These are phyloP conservation scores for Piromyces sp. DNA, from an alignment of 192 early-diverging fungal species.

Conservation along the genomic window DNA sequence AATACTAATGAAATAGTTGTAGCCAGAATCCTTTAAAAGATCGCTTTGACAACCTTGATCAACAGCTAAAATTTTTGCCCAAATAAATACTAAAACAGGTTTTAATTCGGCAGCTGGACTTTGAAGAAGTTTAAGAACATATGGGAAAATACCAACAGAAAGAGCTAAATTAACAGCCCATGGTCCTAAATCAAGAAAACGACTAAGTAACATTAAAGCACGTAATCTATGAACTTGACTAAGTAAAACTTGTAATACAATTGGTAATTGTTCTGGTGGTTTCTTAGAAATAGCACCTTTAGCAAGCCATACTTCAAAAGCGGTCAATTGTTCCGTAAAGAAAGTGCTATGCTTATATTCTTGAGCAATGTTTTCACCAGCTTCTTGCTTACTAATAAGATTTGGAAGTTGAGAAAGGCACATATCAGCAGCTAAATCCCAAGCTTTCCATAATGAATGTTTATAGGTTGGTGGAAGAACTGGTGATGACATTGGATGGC, in stretches of 20 bases:
- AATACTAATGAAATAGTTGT: constrained; percentile 81
- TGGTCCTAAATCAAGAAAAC: constrained; percentile 11
- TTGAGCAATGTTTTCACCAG: constrained; percentile 2
- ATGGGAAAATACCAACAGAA: constrained; percentile 90
- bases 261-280: constrained; percentile 82
- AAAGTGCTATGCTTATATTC: constrained; percentile 71
- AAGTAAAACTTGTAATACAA: constrained; percentile 87
- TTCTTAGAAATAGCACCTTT: constrained; percentile 53
- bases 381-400: constrained; percentile 26
- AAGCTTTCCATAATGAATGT: constrained; percentile 89
- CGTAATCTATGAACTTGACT: constrained; percentile 86
- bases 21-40: constrained; percentile 77
- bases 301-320: constrained; percentile 90
- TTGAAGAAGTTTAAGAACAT: constrained; percentile 85
- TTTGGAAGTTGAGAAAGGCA: constrained; percentile 78
- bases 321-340: constrained; percentile 90
- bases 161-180: constrained; percentile 76
- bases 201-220: constrained; percentile 75
- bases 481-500: constrained; percentile 78
- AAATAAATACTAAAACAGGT: constrained; percentile 89
- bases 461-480: constrained; percentile 75
- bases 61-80: constrained; percentile 88
- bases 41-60: constrained; percentile 78
- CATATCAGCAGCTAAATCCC: constrained; percentile 81
- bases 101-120: constrained; percentile 81